A percentile compares a stretch with the other conserved stretches of the same genome.
Conservation (phyloP, 108 stramenopile genomes). For the Cafeteria roenbergensis region DNA sequence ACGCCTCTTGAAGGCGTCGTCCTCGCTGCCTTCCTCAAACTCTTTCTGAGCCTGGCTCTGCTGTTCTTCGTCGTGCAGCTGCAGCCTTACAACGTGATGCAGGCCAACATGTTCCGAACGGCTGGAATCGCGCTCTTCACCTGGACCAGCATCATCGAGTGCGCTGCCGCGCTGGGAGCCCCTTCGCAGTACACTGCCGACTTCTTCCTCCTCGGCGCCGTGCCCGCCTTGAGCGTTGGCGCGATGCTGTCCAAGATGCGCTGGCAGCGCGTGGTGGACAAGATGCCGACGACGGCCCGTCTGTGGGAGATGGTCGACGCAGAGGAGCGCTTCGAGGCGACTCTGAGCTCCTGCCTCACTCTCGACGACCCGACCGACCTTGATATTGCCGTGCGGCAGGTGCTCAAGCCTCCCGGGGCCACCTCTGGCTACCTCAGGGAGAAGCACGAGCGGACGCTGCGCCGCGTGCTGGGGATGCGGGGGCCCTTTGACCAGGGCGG, state of each 20-base stretch:
- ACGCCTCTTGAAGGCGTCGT: not conserved
- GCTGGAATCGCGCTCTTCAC: not conserved
- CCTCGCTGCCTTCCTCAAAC: not conserved
- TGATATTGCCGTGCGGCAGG: not conserved
- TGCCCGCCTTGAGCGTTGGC: not conserved
- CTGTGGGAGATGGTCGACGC: too few species aligned
- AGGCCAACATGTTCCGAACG: not conserved
- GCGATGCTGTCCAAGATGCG: not conserved
- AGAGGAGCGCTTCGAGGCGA: too few species aligned
- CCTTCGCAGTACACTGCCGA: not conserved
- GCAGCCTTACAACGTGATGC: not conserved
- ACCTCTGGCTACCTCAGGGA: too few species aligned
- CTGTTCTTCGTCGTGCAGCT: not conserved
- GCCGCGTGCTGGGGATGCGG: too few species aligned
- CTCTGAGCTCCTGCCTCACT: too few species aligned
- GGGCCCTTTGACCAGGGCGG: too few species aligned
- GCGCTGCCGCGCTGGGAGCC: too few species aligned
- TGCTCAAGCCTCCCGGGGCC: too few species aligned
- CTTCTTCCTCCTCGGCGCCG: not conserved
- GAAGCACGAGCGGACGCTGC: too few species aligned
- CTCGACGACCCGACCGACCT: too few species aligned
- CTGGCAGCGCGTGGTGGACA: not conserved
- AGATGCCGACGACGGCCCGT: not conserved
- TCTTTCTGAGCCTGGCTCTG: not conserved
- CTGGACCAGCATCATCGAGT: not conserved